phyloP scores from a whole-genome alignment of 129 eudicot genomes.

The Flaveria linearis region DNA sequence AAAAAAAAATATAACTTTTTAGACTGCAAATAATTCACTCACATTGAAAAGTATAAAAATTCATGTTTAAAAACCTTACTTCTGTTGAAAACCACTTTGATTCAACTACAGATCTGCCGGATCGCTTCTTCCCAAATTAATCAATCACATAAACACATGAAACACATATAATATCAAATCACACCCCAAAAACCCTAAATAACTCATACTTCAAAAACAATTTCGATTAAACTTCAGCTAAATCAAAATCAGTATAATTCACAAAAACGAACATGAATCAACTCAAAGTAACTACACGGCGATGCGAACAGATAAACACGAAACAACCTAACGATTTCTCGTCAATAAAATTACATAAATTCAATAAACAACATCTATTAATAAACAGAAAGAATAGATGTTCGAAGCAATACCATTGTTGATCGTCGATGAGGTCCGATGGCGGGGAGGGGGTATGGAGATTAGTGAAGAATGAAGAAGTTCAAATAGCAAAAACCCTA shows the following conservation, averaged over 20 bases:
- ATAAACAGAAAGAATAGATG: background rate
- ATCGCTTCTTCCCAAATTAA: too few species aligned
- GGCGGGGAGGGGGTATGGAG: conserved; percentile 14
- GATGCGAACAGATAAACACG: too few species aligned
- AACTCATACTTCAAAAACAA: too few species aligned
- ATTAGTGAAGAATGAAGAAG: background rate
- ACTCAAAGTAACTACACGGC: background rate
- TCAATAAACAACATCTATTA: background rate
- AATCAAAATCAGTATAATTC: background rate
- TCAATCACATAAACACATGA: background rate
- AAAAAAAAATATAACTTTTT: too few species aligned
- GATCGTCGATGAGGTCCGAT: conserved; percentile 14
- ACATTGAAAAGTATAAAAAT: background rate
- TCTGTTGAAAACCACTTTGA: background rate
- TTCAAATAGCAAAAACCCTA: conserved; percentile 41
- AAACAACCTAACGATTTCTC: background rate
- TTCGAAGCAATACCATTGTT: conserved; percentile 26
- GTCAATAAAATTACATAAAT: background rate
- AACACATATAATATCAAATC: background rate
- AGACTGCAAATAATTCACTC: background rate
- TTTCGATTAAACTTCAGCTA: background rate
- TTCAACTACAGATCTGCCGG: too few species aligned
- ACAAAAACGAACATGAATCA: background rate
- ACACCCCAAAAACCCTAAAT: background rate
- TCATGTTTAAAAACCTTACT: too few species aligned